Evolutionary conservation across 345 rosid species (phyloP), one percentile per base, ranked within the genome.

Genomic region (Erucastrum elatum): DNA sequence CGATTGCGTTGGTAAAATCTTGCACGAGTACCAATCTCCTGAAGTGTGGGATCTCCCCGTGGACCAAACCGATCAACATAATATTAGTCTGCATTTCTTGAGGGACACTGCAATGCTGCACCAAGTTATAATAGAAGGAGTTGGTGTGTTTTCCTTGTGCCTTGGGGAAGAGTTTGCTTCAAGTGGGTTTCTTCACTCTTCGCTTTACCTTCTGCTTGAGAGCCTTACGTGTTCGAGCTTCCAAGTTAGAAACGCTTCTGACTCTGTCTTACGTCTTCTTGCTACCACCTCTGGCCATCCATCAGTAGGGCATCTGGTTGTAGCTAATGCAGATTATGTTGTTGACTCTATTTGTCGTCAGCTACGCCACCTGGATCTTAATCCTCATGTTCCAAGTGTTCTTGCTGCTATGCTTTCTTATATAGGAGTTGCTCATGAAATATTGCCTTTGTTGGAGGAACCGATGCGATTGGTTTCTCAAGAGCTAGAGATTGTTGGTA

Each of bases 401-500:
- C 94, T 94, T 77, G 96, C 99, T 77, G 88, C 97, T 56, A 82
- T 94, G 93, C 98, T 94, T 83, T 94, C 99, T 62, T 94, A 88
- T 81, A 79, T 94, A 30, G 98, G 99, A 69, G 91, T 89, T 66
- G 95, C 97, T 39, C 77, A 84, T 71, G 89, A 91, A 74, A 86
- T 93, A 49, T 66, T 94, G 84, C 95, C 96, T 71, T 77, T 93
- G 76, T 72, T 94, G 82, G 98, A 91, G 81, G 99, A 94, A 86
- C 97, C 97, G 99, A 91, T 94, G 98, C 86, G 81, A 66, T 82
- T 87, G 79, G 91, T 87, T 70, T 88, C 98, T 27, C 86, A 83
- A 77, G 97, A 92, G 72, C 92, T 94, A 29, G 97, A 94, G 85
- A 92, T 94, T 74, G 92, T 92, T 82, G 90, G 97, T 74, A 87